A percentile compares a stretch with the other conserved stretches of the same genome.
phyloP scores from a whole-genome alignment of 2,329 filamentous ascomycete species.

The Hortaea werneckii region DNA sequence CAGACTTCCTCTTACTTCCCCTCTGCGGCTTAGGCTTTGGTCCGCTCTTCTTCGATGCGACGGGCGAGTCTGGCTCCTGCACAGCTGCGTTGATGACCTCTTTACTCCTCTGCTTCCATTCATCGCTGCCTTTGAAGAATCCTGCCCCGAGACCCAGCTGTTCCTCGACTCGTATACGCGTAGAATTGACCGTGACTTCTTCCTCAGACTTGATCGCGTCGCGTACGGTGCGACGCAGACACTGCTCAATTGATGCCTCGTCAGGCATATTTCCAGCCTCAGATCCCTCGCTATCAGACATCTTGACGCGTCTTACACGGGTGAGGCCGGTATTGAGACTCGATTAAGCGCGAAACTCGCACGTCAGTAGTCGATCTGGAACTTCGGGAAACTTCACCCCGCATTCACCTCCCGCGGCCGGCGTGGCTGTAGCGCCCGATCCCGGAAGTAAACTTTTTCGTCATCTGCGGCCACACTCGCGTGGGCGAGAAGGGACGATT shows the following conservation, averaged over 20 bases:
- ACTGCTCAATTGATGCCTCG: conserved; percentile 29
- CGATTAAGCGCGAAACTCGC: neutral
- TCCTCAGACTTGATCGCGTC: conserved; percentile 34
- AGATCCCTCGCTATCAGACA: conserved; percentile 18
- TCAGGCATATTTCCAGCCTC: conserved; percentile 18
- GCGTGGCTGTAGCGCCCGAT: neutral
- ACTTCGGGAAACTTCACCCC: neutral
- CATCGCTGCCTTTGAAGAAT: conserved; percentile 44
- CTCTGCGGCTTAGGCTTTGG: conserved; percentile 13
- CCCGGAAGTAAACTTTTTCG: neutral
- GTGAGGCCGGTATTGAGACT: neutral
- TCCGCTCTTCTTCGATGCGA: conserved; percentile 10
- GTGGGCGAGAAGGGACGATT: too few relatives aligned
- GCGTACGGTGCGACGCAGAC: conserved; percentile 32
- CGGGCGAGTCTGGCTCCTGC: conserved; percentile 19
- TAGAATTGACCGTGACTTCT: conserved; percentile 47
- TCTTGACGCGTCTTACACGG: conserved; percentile 1
- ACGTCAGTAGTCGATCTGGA: neutral
- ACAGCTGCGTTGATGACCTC: conserved; percentile 44
- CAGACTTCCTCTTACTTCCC: conserved; percentile 22
- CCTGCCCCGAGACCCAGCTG: conserved; percentile 41
- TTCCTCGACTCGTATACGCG: conserved; percentile 44
- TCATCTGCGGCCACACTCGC: neutral
- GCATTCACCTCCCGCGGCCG: neutral
- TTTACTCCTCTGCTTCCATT: conserved; percentile 48